These are phyloP conservation scores for Botrytis galanthina DNA, from an alignment of 2,329 filamentous ascomycete genomes.

Conservation along the genomic window DNA sequence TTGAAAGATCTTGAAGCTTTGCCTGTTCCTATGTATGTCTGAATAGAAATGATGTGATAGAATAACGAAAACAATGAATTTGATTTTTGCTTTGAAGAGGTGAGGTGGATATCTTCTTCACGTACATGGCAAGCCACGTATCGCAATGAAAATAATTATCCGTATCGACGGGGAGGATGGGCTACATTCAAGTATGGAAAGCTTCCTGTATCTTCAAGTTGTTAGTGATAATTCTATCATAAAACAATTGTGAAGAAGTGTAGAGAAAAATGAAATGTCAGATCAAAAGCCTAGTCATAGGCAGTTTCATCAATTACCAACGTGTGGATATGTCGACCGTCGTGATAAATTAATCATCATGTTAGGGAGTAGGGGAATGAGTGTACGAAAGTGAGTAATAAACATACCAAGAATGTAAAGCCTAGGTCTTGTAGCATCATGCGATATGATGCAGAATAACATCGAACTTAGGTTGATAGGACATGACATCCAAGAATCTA, in stretches of 20 bases:
- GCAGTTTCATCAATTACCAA: constrained; percentile 73
- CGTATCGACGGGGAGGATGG: background rate
- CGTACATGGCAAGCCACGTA: constrained; percentile 17
- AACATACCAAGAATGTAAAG: constrained; percentile 24
- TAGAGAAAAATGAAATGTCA: constrained; percentile 32
- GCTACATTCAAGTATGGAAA: background rate
- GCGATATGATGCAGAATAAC: background rate
- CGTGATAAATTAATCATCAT: constrained; percentile 80
- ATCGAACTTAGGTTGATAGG: background rate
- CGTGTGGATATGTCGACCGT: constrained; percentile 79
- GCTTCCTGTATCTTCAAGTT: background rate
- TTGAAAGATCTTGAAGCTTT: background rate
- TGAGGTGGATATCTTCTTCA: constrained; percentile 13
- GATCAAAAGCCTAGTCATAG: constrained; percentile 66
- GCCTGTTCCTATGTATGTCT: background rate
- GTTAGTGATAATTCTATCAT: background rate
- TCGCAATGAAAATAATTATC: constrained; percentile 19
- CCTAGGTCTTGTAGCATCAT: background rate
- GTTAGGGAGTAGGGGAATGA: constrained; percentile 38
- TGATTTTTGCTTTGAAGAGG: background rate
- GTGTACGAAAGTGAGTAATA: background rate
- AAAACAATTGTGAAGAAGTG: background rate
- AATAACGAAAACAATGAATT: background rate
- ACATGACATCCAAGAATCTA: background rate
- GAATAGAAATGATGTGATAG: background rate